Conservation (phyloP, 2,329 filamentous ascomycete species). For the Corynespora cassiicola region DNA sequence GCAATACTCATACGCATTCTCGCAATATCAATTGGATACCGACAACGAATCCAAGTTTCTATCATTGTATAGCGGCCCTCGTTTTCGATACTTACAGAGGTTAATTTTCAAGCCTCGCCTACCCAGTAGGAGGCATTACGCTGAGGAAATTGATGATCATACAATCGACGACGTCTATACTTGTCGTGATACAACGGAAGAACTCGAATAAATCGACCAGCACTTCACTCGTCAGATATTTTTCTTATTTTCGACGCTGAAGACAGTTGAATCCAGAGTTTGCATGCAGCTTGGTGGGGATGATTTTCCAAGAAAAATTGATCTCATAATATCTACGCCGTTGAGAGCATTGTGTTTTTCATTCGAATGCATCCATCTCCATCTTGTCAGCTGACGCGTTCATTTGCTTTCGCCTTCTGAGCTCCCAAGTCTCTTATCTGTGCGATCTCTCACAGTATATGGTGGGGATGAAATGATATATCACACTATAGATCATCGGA, state of each 20-base stretch:
- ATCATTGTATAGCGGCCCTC: background rate
- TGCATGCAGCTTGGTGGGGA: background rate
- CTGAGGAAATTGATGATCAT: no score
- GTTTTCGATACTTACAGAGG: background rate
- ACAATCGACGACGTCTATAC: no score
- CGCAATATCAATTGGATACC: background rate
- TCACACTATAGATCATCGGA: no score
- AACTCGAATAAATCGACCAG: background rate
- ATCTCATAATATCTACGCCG: background rate
- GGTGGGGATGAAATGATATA: no score
- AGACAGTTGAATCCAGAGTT: constrained; percentile 1
- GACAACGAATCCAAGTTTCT: background rate
- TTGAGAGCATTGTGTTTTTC: background rate
- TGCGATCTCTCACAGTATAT: no score
- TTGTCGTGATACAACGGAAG: background rate
- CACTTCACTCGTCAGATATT: background rate
- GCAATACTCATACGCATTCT: background rate
- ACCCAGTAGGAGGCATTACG: background rate
- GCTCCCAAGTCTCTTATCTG: no score
- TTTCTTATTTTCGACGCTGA: background rate
- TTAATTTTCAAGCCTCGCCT: background rate
- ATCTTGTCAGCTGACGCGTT: background rate
- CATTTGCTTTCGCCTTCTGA: background rate
- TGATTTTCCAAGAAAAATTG: background rate
- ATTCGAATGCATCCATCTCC: background rate